A percentile compares a stretch with the other conserved stretches of the same genome.
Evolutionary conservation across 2,329 filamentous ascomycete genomes (phyloP).

Genomic region (Arthrobotrys conoides): DNA sequence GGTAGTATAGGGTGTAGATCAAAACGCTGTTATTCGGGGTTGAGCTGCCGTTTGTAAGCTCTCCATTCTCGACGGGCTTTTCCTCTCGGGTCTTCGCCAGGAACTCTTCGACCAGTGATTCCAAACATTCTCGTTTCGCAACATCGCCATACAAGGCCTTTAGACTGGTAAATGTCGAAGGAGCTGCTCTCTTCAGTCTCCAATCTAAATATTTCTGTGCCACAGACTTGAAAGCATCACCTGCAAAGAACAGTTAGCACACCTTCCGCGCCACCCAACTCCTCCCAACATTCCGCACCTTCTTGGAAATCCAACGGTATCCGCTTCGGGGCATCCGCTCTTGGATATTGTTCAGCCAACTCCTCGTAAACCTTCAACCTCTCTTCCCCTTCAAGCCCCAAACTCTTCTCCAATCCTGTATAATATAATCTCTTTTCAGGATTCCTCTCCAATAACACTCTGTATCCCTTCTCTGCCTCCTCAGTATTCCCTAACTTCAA

Average conservation of each 20-base stretch:
- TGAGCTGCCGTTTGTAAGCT: slow-evolving; percentile 71
- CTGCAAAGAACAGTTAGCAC: slow-evolving; percentile 65
- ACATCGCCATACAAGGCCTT: slow-evolving; percentile 89
- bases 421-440: slow-evolving; percentile 90
- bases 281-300: slow-evolving; percentile 69
- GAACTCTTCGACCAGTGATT: slow-evolving; percentile 83
- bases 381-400: slow-evolving; percentile 76
- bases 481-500: slow-evolving; percentile 80
- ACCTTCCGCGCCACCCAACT: slow-evolving; percentile 21
- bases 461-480: slow-evolving; percentile 86
- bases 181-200: slow-evolving; percentile 92
- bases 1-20: slow-evolving; percentile 87
- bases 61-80: slow-evolving; percentile 69
- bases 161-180: slow-evolving; percentile 95
- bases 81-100: slow-evolving; percentile 69
- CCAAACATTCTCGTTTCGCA: slow-evolving; percentile 82
- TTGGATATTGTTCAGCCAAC: slow-evolving; percentile 83
- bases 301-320: slow-evolving; percentile 90
- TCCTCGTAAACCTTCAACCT: slow-evolving; percentile 83
- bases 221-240: slow-evolving; percentile 82
- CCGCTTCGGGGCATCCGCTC: slow-evolving; percentile 86
- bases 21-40: slow-evolving; percentile 72
- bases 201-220: slow-evolving; percentile 83
- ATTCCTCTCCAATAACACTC: slow-evolving; percentile 85
- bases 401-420: slow-evolving; percentile 78